Conservation (phyloP, 352 stramenopile genomes). For the Phytophthora aleatoria region DNA sequence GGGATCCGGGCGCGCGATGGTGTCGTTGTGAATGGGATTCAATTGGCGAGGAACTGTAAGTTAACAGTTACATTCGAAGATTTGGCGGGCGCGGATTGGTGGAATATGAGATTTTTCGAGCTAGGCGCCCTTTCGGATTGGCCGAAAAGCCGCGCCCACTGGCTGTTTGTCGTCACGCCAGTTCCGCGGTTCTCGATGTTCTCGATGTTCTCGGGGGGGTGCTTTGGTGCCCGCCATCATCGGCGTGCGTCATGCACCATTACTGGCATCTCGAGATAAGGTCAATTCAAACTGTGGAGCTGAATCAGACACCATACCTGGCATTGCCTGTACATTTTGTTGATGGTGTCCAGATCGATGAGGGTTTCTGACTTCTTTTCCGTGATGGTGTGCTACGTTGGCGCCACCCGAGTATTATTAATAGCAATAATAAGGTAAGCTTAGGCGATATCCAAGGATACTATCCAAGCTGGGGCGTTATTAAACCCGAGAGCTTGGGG, state of each 20-base stretch:
- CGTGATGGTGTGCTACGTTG: no score
- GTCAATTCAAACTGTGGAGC: no score
- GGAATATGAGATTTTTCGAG: slow-evolving; percentile 1
- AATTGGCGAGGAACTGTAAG: slow-evolving; percentile 15
- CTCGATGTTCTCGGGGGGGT: slow-evolving; percentile 1
- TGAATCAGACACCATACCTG: no score
- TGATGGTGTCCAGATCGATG: background rate
- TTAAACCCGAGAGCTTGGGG: background rate
- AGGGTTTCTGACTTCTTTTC: background rate
- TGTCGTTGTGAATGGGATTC: slow-evolving; percentile 5
- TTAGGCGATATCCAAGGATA: background rate
- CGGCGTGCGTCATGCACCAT: background rate
- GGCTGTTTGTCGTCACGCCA: background rate
- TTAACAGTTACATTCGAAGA: slow-evolving; percentile 9
- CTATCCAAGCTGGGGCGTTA: background rate
- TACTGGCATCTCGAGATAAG: no score
- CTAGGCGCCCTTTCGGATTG: slow-evolving; percentile 15
- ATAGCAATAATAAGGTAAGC: background rate
- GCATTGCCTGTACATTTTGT: no score
- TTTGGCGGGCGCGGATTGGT: slow-evolving; percentile 7
- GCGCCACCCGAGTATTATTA: no score
- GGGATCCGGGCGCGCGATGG: slow-evolving; percentile 3
- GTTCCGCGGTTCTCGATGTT: slow-evolving; percentile 14
- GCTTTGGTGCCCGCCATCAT: background rate
- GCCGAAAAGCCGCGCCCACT: background rate